These are phyloP conservation scores for Rhodomyrtus tomentosa DNA, from an alignment of 345 rosid genomes.

Conservation along the genomic window DNA sequence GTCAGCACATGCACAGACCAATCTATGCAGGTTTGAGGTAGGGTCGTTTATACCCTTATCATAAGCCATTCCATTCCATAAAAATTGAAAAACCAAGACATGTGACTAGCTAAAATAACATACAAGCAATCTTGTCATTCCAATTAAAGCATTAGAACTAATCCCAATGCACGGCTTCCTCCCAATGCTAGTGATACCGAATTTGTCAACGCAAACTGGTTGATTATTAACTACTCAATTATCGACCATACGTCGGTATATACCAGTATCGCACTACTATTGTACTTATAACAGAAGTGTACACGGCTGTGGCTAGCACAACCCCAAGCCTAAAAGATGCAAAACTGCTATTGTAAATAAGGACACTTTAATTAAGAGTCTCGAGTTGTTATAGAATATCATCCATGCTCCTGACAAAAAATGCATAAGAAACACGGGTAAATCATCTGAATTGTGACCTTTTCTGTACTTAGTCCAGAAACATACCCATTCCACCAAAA, in stretches of 20 bases:
- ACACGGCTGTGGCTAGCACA: background rate
- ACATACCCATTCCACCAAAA: slow-evolving; percentile 89
- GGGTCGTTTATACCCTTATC: background rate
- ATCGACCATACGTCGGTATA: background rate
- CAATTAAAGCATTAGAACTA: background rate
- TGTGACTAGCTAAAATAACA: background rate
- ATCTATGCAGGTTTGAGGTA: background rate
- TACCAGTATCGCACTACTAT: background rate
- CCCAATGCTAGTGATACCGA: background rate
- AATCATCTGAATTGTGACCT: background rate
- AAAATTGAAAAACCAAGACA: background rate
- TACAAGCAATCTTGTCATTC: background rate
- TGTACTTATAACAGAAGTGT: background rate
- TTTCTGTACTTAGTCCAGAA: background rate
- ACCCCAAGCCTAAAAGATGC: background rate
- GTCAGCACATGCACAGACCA: background rate
- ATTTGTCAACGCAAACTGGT: background rate
- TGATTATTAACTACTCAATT: background rate
- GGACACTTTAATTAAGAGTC: background rate
- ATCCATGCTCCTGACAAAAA: background rate
- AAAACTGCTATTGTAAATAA: background rate
- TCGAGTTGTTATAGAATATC: background rate
- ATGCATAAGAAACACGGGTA: background rate
- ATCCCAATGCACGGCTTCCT: background rate
- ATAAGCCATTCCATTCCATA: background rate